Conservation (phyloP, 371 early-diverging fungal genomes). For the Rhizopus arrhizus region DNA sequence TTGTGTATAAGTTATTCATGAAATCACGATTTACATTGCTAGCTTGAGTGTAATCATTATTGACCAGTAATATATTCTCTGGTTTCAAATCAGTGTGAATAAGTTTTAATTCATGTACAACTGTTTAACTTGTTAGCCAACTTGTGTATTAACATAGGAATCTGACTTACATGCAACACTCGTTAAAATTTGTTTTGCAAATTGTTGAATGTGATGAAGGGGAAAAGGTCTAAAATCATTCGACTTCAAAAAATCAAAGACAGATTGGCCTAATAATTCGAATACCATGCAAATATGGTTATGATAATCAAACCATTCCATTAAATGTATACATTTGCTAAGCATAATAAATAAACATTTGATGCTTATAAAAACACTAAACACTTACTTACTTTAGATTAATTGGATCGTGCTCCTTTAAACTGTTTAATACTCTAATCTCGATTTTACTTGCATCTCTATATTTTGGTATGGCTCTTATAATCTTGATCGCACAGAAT, state of each 20-base stretch:
- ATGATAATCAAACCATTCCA: constrained; percentile 80
- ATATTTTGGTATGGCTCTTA: constrained; percentile 93
- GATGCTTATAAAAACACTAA: neutral
- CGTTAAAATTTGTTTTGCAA: constrained; percentile 76
- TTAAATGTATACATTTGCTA: constrained; percentile 77
- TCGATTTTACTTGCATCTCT: constrained; percentile 91
- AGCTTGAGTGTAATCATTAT: constrained; percentile 31
- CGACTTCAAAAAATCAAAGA: constrained; percentile 93
- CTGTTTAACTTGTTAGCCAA: constrained; percentile 29
- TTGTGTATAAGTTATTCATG: neutral
- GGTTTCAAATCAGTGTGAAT: constrained; percentile 96
- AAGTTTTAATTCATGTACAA: constrained; percentile 79
- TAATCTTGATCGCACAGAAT: constrained; percentile 81
- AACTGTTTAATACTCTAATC: constrained; percentile 78
- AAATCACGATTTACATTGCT: constrained; percentile 15
- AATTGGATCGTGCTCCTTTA: constrained; percentile 77
- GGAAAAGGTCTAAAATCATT: constrained; percentile 90
- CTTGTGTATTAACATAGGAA: neutral
- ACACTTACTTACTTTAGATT: constrained; percentile 55
- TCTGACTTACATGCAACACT: constrained; percentile 71
- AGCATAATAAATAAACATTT: neutral
- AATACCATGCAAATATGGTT: constrained; percentile 98
- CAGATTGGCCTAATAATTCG: constrained; percentile 81
- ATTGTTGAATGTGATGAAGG: constrained; percentile 77
- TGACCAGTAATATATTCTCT: constrained; percentile 77